Conservation (phyloP, 2,329 filamentous ascomycete genomes). For the Venturia aucupariae region DNA sequence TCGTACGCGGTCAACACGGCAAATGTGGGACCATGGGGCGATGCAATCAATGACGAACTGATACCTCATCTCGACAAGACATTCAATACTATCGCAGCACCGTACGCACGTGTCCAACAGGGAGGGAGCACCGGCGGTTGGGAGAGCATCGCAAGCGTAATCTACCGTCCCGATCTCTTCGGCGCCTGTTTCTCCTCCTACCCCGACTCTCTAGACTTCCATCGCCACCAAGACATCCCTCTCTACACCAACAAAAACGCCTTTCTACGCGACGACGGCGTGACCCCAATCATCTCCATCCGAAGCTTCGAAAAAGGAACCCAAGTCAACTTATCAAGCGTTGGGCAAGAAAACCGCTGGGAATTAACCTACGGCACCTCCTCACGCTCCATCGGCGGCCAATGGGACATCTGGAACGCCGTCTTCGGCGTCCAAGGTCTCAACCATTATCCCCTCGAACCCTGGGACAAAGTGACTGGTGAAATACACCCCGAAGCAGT, state of each 20-base stretch:
- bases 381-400: conserved; percentile 23
- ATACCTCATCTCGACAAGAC: conserved; percentile 26
- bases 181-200: conserved; percentile 30
- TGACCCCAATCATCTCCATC: conserved; percentile 24
- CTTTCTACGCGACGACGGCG: conserved; percentile 22
- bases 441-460: conserved; percentile 30
- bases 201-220: conserved; percentile 30
- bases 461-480: conserved; percentile 32
- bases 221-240: conserved; percentile 29
- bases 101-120: conserved; percentile 30
- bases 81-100: conserved; percentile 29
- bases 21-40: conserved; percentile 31
- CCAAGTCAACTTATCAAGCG: conserved; percentile 20
- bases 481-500: conserved; percentile 31
- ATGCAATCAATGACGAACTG: conserved; percentile 33
- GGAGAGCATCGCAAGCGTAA: conserved; percentile 28
- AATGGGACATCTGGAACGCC: conserved; percentile 32
- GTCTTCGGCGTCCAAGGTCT: conserved; percentile 30
- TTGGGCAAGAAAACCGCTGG: conserved; percentile 30
- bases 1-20: conserved; percentile 32
- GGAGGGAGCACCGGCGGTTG: conserved; percentile 29
- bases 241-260: conserved; percentile 27
- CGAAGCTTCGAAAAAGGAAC: conserved; percentile 18
- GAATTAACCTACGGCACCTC: conserved; percentile 29
- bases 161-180: conserved; percentile 31